A percentile compares a stretch with the other conserved stretches of the same genome.
These are phyloP conservation scores for Aspergillus conjunctus DNA, from an alignment of 495 filamentous ascomycete species.

Conservation along the genomic window DNA sequence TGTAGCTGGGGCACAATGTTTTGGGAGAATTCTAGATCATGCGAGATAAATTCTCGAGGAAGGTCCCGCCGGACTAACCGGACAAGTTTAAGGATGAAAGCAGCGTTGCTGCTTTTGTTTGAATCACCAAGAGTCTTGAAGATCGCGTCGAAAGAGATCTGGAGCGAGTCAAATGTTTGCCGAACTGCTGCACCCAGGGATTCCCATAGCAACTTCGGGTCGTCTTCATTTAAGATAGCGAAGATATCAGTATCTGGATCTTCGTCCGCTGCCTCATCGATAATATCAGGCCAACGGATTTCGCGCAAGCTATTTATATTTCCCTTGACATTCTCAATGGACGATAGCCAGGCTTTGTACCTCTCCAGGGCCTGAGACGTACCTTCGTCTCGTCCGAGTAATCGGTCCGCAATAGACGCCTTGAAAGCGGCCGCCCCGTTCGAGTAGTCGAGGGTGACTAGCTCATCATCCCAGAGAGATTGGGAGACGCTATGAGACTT, in stretches of 20 bases:
- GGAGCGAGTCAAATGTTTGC: constrained; percentile 60
- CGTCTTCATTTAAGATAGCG: constrained; percentile 67
- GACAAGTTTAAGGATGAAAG: constrained; percentile 75
- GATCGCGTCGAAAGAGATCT: constrained; percentile 52
- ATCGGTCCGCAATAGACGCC: constrained; percentile 48
- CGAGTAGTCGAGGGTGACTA: constrained; percentile 52
- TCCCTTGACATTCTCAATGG: constrained; percentile 60
- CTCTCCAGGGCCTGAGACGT: constrained; percentile 58
- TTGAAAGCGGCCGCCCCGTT: constrained; percentile 60
- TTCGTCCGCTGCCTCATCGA: constrained; percentile 75
- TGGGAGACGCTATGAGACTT: constrained; percentile 47
- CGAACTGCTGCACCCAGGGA: constrained; percentile 59
- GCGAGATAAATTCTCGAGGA: constrained; percentile 48
- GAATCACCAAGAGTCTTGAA: constrained; percentile 47
- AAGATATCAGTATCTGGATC: constrained; percentile 64
- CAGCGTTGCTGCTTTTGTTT: constrained; percentile 56
- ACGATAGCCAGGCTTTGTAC: constrained; percentile 69
- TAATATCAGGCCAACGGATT: constrained; percentile 73
- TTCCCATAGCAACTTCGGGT: constrained; percentile 65
- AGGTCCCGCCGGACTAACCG: constrained; percentile 70
- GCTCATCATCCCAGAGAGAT: constrained; percentile 63
- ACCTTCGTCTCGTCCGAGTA: constrained; percentile 66
- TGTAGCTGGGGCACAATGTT: constrained; percentile 60
- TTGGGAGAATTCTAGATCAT: constrained; percentile 43
- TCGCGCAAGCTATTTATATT: constrained; percentile 67